Conservation (phyloP, 192 early-diverging fungal genomes). For the Coemansia sp. region DNA sequence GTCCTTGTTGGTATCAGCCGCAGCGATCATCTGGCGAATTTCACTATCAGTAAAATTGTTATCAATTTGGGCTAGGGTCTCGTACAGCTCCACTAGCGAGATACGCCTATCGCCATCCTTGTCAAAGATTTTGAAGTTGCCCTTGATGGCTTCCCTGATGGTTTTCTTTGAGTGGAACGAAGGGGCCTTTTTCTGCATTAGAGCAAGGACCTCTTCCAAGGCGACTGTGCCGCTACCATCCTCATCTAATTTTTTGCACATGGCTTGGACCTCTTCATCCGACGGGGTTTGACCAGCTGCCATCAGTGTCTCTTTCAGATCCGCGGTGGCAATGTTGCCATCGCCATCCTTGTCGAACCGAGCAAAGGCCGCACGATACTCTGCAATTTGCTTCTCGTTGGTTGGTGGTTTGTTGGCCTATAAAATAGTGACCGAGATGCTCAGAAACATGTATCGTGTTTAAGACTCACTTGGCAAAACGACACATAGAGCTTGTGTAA, state of each 20-base stretch:
- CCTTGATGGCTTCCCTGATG: conserved; percentile 19
- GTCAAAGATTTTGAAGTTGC: conserved; percentile 61
- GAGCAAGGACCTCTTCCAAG: conserved; percentile 64
- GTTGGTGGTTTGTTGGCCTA: not conserved
- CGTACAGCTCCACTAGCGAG: conserved; percentile 54
- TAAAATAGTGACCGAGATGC: not conserved
- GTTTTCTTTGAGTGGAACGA: conserved; percentile 3
- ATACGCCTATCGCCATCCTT: conserved; percentile 53
- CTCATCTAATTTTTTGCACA: conserved; percentile 70
- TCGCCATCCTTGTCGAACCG: conserved; percentile 50
- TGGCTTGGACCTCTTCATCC: conserved; percentile 69
- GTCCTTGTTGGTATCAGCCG: conserved; percentile 75
- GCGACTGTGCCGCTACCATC: conserved; percentile 73
- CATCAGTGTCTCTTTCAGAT: conserved; percentile 34
- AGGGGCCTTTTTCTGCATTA: conserved; percentile 35
- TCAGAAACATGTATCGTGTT: not conserved
- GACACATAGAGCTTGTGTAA: not conserved
- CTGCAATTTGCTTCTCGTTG: not conserved
- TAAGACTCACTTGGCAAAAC: not conserved
- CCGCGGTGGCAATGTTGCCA: conserved; percentile 37
- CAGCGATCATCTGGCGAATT: conserved; percentile 79
- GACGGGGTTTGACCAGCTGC: conserved; percentile 64
- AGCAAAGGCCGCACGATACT: conserved; percentile 19
- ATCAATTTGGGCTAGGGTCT: conserved; percentile 60
- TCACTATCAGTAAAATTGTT: conserved; percentile 73